Conservation (phyloP, 2,329 filamentous ascomycete species). For the Colletotrichum limetticola region DNA sequence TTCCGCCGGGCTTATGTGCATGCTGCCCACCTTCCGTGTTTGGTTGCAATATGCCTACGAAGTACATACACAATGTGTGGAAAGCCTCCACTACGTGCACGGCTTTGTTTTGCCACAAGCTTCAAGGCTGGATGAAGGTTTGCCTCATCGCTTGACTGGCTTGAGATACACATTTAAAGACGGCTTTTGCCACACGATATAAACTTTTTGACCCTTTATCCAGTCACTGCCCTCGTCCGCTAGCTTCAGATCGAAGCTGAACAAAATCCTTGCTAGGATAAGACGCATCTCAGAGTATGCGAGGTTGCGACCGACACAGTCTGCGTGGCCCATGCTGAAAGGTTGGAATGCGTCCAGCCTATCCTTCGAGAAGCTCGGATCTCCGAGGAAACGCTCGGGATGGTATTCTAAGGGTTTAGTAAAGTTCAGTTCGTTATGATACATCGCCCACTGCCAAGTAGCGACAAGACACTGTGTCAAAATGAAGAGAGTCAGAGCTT, state of each 20-base stretch:
- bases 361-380: slow-evolving; percentile 42
- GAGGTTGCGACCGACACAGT: slow-evolving; percentile 60
- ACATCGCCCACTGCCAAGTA: slow-evolving; percentile 6
- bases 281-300: slow-evolving; percentile 61
- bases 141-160: background rate
- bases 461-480: background rate
- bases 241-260: slow-evolving; percentile 56
- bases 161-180: slow-evolving; percentile 4
- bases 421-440: slow-evolving; percentile 46
- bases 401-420: slow-evolving; percentile 53
- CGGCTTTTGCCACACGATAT: slow-evolving; percentile 1
- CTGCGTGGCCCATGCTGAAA: slow-evolving; percentile 58
- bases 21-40: too few relatives aligned
- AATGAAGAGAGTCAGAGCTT: background rate
- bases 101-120: too few relatives aligned
- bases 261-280: slow-evolving; percentile 55
- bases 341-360: slow-evolving; percentile 55
- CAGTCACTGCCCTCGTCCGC: slow-evolving; percentile 45
- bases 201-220: slow-evolving; percentile 40
- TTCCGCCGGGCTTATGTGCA: too few relatives aligned
- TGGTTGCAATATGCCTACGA: too few relatives aligned
- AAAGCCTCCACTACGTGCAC: too few relatives aligned
- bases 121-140: too few relatives aligned
- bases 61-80: too few relatives aligned
- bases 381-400: slow-evolving; percentile 55